Conservation (phyloP, 2,329 filamentous ascomycete species). For the Cladosporium sp. region DNA sequence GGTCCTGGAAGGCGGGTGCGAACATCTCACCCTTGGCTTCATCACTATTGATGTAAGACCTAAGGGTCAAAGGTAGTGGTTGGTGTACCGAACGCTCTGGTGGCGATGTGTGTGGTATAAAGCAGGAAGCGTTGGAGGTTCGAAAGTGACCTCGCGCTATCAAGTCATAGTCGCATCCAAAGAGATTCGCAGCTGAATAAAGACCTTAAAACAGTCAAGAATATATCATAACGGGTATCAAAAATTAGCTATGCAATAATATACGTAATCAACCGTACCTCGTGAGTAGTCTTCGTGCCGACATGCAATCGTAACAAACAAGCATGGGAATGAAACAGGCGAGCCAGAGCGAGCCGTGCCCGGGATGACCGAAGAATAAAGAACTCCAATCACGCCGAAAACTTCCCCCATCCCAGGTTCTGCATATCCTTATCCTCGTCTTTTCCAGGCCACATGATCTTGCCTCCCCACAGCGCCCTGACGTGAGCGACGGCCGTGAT, state of each 20-base stretch:
- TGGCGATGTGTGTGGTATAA: too few relatives aligned
- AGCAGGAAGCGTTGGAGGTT: too few relatives aligned
- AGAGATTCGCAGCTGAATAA: neutral
- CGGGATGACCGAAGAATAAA: neutral
- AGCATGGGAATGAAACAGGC: neutral
- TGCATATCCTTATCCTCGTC: slow-evolving; percentile 54
- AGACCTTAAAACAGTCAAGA: neutral
- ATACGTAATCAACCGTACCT: neutral
- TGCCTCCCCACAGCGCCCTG: slow-evolving; percentile 50
- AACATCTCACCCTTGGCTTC: too few relatives aligned
- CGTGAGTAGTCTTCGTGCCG: neutral
- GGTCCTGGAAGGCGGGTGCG: neutral
- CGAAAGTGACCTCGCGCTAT: too few relatives aligned
- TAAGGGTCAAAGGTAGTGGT: too few relatives aligned
- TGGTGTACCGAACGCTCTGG: too few relatives aligned
- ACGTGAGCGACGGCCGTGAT: slow-evolving; percentile 54
- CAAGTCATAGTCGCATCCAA: too few relatives aligned
- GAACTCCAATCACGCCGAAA: slow-evolving; percentile 6
- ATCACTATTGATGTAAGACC: too few relatives aligned
- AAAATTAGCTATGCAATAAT: neutral
- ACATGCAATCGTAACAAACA: neutral
- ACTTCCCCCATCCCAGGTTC: slow-evolving; percentile 17
- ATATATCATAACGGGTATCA: neutral
- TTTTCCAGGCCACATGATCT: slow-evolving; percentile 59
- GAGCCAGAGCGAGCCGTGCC: neutral